Percentiles rank a stretch among this genome's conserved stretches.
phyloP scores from a whole-genome alignment of 129 eudicot species.

The Logfia minima region DNA sequence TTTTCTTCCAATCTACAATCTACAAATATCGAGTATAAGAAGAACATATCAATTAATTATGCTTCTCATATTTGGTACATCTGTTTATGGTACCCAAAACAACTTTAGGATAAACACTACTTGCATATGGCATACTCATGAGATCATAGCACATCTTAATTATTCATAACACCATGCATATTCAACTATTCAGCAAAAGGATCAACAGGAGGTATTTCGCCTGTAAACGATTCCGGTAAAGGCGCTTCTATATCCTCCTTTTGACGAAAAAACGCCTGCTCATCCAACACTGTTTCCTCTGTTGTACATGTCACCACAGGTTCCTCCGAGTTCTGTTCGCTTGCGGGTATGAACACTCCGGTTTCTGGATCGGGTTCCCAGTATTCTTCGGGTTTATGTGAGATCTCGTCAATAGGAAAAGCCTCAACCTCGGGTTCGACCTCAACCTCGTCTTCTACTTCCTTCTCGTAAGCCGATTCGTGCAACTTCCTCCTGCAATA shows the following conservation, averaged over 20 bases:
- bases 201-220: constrained; percentile 40
- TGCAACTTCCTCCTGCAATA: constrained; percentile 28
- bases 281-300: constrained; percentile 40
- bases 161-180: no score
- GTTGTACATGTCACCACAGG: constrained; percentile 29
- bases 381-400: constrained; percentile 28
- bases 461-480: constrained; percentile 39
- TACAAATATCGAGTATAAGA: no score
- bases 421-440: background rate
- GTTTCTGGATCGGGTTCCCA: constrained; percentile 45
- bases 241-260: constrained; percentile 36
- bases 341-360: constrained; percentile 32
- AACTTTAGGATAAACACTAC: no score
- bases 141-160: no score
- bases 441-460: constrained; percentile 33
- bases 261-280: constrained; percentile 31
- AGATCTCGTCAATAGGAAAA: background rate
- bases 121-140: no score
- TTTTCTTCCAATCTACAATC: no score
- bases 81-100: no score
- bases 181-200: constrained; percentile 28
- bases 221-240: constrained; percentile 20
- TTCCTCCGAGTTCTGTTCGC: constrained; percentile 28
- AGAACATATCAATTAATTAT: no score
- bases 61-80: no score